A percentile compares a stretch with the other conserved stretches of the same genome.
These are phyloP conservation scores for Sugiyamaella valdiviana DNA, from an alignment of 805 yeast genomes.

Conservation along the genomic window DNA sequence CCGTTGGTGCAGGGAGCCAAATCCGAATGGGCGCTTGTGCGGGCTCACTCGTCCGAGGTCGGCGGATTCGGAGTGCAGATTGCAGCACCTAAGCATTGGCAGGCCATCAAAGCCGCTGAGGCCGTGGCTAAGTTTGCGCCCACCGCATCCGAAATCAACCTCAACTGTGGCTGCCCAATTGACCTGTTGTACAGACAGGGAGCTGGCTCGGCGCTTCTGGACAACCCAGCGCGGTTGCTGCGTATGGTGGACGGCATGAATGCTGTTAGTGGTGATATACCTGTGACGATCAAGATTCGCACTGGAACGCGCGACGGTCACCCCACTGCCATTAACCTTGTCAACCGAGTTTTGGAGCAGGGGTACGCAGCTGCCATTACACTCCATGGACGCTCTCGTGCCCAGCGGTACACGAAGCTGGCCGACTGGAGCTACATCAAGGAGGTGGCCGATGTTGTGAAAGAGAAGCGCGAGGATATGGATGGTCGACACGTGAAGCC, in stretches of 20 bases:
- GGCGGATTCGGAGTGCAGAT: constrained; percentile 93
- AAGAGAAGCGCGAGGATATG: constrained; percentile 46
- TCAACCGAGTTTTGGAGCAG: constrained; percentile 64
- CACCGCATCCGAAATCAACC: constrained; percentile 71
- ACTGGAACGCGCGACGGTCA: constrained; percentile 82
- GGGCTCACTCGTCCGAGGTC: constrained; percentile 73
- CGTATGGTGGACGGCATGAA: constrained; percentile 84
- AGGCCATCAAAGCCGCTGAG: constrained; percentile 89
- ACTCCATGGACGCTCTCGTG: constrained; percentile 92
- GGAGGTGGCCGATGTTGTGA: constrained; percentile 62
- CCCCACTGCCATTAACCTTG: constrained; percentile 79
- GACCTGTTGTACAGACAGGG: constrained; percentile 92
- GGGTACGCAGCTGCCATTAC: constrained; percentile 87
- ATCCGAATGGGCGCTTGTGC: constrained; percentile 96
- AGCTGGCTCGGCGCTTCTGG: constrained; percentile 90
- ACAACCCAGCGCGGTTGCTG: constrained; percentile 74
- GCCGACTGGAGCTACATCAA: constrained; percentile 92
- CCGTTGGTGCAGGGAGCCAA: constrained; percentile 87
- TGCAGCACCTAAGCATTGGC: constrained; percentile 89
- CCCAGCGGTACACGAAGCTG: constrained; percentile 83
- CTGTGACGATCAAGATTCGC: constrained; percentile 86
- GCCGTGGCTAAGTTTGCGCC: constrained; percentile 53
- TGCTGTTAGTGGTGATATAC: constrained; percentile 80
- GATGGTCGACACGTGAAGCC: constrained; percentile 40
- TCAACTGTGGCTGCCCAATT: constrained; percentile 97